A percentile compares a stretch with the other conserved stretches of the same genome.
Conservation (phyloP, 306 rosid genomes). For the Inga leiocalycina region DNA sequence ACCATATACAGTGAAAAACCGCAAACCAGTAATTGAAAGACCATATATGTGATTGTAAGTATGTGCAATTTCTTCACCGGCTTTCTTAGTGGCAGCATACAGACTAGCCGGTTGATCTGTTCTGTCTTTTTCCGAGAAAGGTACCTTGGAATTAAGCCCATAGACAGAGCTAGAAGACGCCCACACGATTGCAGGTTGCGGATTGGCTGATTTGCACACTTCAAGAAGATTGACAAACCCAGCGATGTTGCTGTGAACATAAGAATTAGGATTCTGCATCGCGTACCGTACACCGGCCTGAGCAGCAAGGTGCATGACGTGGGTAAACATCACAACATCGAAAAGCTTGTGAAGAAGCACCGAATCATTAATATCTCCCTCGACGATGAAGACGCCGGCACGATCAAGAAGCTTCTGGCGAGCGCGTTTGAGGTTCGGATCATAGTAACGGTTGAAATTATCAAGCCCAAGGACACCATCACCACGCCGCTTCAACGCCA, state of each 20-base stretch:
- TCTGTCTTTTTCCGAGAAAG: conserved; percentile 78
- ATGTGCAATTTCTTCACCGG: conserved; percentile 85
- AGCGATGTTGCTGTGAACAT: conserved; percentile 78
- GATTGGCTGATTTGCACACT: conserved; percentile 68
- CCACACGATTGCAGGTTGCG: conserved; percentile 79
- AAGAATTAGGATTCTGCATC: conserved; percentile 75
- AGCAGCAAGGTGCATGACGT: conserved; percentile 88
- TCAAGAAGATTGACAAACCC: conserved; percentile 79
- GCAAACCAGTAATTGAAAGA: conserved; percentile 75
- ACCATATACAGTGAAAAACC: conserved; percentile 87
- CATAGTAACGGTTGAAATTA: conserved; percentile 78
- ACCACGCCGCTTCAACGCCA: conserved; percentile 77
- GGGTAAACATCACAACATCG: conserved; percentile 78
- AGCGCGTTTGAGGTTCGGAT: conserved; percentile 63
- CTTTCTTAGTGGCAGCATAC: conserved; percentile 83
- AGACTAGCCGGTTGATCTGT: conserved; percentile 86
- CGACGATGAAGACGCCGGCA: conserved; percentile 78
- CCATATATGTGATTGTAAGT: conserved; percentile 81
- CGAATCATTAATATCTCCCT: conserved; percentile 76
- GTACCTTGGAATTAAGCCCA: conserved; percentile 82
- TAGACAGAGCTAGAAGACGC: conserved; percentile 89
- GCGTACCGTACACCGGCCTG: conserved; percentile 92
- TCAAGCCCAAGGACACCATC: conserved; percentile 85
- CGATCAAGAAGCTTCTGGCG: conserved; percentile 74
- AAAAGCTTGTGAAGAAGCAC: conserved; percentile 66